Conservation (phyloP, 208 protist species). For the Trypanosomatidae sp. region DNA sequence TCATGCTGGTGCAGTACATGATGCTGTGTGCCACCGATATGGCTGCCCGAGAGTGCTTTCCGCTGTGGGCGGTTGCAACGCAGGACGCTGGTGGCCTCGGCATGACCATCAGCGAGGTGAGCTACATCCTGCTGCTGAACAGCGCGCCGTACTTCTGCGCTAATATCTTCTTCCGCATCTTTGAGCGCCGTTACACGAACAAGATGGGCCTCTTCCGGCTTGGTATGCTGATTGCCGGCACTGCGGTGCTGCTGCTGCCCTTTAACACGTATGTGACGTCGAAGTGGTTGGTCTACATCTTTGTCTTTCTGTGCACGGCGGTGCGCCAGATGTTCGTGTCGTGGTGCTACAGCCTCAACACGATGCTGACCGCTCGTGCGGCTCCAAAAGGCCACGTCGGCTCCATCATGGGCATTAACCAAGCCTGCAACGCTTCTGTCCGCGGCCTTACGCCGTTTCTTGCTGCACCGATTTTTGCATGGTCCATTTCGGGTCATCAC, state of each 20-base stretch:
- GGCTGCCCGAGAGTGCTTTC: constrained; percentile 34
- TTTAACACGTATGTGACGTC: too few species aligned
- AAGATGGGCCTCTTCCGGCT: constrained; percentile 55
- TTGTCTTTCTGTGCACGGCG: constrained; percentile 31
- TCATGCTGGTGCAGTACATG: constrained; percentile 65
- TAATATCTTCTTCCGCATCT: constrained; percentile 49
- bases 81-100: constrained; percentile 32
- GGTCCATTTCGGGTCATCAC: too few species aligned
- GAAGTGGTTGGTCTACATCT: constrained; percentile 16
- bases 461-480: constrained; percentile 45
- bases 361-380: constrained; percentile 51
- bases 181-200: constrained; percentile 28
- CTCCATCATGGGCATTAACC: constrained; percentile 62
- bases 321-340: constrained; percentile 35
- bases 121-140: constrained; percentile 45
- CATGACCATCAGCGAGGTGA: constrained; percentile 25
- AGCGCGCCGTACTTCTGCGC: constrained; percentile 39
- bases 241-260: constrained; percentile 18
- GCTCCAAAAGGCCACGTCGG: constrained; percentile 41
- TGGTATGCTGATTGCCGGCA: constrained; percentile 12
- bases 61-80: constrained; percentile 45
- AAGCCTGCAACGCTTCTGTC: constrained; percentile 45
- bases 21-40: constrained; percentile 40
- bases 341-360: constrained; percentile 66
- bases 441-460: constrained; percentile 42